These are phyloP conservation scores for Fusarium verrucosum DNA, from an alignment of 2,329 filamentous ascomycete species.

Conservation along the genomic window DNA sequence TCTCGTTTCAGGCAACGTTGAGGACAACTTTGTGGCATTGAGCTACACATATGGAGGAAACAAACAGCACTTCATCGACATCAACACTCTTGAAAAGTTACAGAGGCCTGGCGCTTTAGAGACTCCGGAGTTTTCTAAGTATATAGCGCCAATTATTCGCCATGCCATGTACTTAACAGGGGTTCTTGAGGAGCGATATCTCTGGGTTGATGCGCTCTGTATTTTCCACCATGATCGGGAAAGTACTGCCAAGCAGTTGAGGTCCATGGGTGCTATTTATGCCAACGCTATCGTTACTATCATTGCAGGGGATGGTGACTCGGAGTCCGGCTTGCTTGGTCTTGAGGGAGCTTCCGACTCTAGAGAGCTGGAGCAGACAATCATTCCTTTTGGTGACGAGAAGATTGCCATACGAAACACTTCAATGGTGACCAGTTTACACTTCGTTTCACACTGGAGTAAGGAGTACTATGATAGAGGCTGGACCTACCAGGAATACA, in stretches of 20 bases:
- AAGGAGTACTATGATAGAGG: constrained; percentile 21
- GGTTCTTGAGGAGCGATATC: neutral
- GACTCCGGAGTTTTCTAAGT: accelerated
- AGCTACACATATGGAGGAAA: constrained; percentile 5
- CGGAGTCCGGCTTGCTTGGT: neutral
- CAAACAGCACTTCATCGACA: neutral
- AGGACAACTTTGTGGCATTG: neutral
- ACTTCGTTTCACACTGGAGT: too few relatives aligned
- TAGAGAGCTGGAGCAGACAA: neutral
- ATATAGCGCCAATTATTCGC: neutral
- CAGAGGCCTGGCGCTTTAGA: neutral
- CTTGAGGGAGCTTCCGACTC: neutral
- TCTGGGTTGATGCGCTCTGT: constrained; percentile 10
- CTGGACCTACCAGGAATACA: constrained; percentile 20
- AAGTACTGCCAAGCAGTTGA: neutral
- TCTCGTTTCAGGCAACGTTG: neutral
- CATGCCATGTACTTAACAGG: constrained; percentile 4
- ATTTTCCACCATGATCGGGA: accelerated
- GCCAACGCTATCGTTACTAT: constrained; percentile 6
- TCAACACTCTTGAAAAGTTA: accelerated
- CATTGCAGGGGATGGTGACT: constrained; percentile 5
- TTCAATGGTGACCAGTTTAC: accelerated
- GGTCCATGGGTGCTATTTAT: constrained; percentile 7
- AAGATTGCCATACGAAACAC: neutral
- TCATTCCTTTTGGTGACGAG: constrained; percentile 9